These are phyloP conservation scores for Malus hybrid DNA, from an alignment of 331 rosid genomes.

Conservation along the genomic window DNA sequence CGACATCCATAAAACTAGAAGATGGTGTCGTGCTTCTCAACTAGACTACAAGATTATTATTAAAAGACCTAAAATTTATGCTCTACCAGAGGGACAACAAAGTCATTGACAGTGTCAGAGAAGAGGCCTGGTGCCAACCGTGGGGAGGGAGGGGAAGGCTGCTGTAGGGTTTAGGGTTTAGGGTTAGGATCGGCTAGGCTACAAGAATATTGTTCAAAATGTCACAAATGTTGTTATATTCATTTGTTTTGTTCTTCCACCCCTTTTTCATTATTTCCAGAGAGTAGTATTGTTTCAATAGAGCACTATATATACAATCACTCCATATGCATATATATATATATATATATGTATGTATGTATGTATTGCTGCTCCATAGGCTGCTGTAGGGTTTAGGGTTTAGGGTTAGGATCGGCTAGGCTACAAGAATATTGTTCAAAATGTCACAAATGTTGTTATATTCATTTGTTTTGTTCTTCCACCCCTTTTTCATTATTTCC, in stretches of 20 bases:
- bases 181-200: not conserved
- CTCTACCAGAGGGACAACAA: too few species aligned
- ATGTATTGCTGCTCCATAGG: too few species aligned
- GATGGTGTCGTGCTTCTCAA: not conserved
- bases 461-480: not conserved
- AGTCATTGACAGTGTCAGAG: too few species aligned
- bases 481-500: not conserved
- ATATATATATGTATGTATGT: too few species aligned
- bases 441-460: not conserved
- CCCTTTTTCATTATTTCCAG: not conserved
- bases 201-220: not conserved
- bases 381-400: too few species aligned
- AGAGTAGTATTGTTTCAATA: not conserved
- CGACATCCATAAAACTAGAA: not conserved
- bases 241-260: not conserved
- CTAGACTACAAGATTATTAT: too few species aligned
- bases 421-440: not conserved
- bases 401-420: not conserved
- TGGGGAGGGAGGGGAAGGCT: too few species aligned
- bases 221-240: not conserved
- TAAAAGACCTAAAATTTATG: too few species aligned
- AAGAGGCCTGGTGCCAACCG: too few species aligned
- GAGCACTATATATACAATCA: too few species aligned
- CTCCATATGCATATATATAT: too few species aligned
- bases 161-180: too few species aligned